These are phyloP conservation scores for Trichophyton schoenleinii DNA, from an alignment of 2,329 filamentous ascomycete species.

Conservation along the genomic window DNA sequence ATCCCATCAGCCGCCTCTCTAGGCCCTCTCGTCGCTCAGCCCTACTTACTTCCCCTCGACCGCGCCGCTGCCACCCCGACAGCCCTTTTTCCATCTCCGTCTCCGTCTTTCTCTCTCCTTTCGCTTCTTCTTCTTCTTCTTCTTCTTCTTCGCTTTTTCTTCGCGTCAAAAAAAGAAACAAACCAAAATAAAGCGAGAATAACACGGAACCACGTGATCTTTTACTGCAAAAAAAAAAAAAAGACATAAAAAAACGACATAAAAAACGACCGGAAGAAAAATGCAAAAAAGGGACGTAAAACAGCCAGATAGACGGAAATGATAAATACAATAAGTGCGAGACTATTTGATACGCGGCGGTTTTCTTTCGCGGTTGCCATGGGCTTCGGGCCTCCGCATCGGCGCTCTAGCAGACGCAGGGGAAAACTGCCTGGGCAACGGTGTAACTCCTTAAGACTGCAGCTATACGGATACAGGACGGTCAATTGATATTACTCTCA, in stretches of 20 bases:
- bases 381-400: not conserved
- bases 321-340: not conserved
- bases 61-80: not conserved
- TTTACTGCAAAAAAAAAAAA: not conserved
- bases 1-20: too few species aligned
- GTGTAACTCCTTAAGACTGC: not conserved
- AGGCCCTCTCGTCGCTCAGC: too few species aligned
- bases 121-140: not conserved
- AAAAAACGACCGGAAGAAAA: not conserved
- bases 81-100: not conserved
- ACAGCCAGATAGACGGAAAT: too few species aligned
- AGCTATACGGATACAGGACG: too few species aligned
- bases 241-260: not conserved
- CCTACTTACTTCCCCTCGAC: too few species aligned
- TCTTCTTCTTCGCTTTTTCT: not conserved
- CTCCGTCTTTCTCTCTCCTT: not conserved
- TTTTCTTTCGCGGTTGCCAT: not conserved
- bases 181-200: constrained; percentile 12
- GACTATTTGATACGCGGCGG: not conserved
- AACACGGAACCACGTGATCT: constrained; percentile 10
- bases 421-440: not conserved
- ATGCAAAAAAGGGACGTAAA: not conserved
- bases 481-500: too few species aligned
- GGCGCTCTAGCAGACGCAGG: not conserved
- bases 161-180: constrained; percentile 3